phyloP scores from a whole-genome alignment of 768 basidiomycete genomes.

The Hysterangium stoloniferum region DNA sequence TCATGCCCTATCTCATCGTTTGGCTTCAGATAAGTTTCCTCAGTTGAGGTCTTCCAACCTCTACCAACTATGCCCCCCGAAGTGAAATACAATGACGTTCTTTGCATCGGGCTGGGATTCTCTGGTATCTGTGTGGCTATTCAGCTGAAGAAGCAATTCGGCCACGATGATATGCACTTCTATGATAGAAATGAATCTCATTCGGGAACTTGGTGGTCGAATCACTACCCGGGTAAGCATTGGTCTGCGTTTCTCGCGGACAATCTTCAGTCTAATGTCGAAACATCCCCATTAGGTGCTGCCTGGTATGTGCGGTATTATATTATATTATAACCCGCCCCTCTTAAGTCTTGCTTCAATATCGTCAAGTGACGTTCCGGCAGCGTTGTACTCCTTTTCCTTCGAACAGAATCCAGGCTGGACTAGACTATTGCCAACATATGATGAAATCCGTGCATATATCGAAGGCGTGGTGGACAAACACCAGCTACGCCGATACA shows the following conservation, averaged over 20 bases:
- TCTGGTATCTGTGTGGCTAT: conserved; percentile 17
- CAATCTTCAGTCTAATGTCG: conserved; percentile 11
- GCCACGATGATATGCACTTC: conserved; percentile 15
- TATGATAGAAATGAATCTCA: conserved; percentile 14
- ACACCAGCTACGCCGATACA: conserved; percentile 15
- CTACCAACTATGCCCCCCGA: too few relatives aligned
- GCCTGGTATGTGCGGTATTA: conserved; percentile 4
- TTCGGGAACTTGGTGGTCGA: conserved; percentile 16
- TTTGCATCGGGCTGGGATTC: conserved; percentile 18
- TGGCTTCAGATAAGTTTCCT: too few relatives aligned
- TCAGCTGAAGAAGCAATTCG: conserved; percentile 17
- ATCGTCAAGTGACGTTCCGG: neutral
- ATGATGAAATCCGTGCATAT: conserved; percentile 8
- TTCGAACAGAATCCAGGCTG: conserved; percentile 4
- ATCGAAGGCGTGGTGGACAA: conserved; percentile 13
- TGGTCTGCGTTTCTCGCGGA: neutral
- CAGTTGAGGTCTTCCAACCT: too few relatives aligned
- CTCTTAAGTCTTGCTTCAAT: neutral
- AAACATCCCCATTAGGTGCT: neutral
- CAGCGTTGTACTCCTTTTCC: conserved; percentile 1
- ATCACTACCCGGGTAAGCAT: conserved; percentile 6
- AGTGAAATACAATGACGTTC: conserved; percentile 3
- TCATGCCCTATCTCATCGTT: too few relatives aligned
- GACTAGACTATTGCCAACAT: neutral
- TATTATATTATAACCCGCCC: neutral